Percentiles rank a stretch among this genome's conserved stretches.
Conservation (phyloP, 495 filamentous ascomycete species). For the Lichenothelia convexa region DNA sequence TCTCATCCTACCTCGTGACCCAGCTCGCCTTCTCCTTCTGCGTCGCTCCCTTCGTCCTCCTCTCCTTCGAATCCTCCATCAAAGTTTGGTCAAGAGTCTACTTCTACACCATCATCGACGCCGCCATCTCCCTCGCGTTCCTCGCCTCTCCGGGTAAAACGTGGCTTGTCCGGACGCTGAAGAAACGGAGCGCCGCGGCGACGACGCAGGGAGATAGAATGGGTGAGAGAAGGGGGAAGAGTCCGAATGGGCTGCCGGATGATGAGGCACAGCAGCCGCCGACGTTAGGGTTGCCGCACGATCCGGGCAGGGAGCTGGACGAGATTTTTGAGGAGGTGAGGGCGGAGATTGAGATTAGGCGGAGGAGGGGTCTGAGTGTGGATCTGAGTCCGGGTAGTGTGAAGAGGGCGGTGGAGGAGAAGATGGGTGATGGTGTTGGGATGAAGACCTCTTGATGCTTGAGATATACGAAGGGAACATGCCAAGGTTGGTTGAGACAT, state of each 20-base stretch:
- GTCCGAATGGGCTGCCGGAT: constrained; percentile 18
- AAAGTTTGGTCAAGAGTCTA: constrained; percentile 70
- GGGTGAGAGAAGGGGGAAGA: constrained; percentile 16
- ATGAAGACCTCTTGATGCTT: no score
- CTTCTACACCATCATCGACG: constrained; percentile 63
- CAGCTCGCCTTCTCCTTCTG: constrained; percentile 71
- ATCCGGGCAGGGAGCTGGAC: constrained; percentile 59
- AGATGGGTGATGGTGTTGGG: no score
- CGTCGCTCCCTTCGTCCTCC: constrained; percentile 65
- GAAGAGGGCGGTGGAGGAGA: constrained; percentile 5
- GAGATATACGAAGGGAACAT: no score
- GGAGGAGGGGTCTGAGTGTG: constrained; percentile 24
- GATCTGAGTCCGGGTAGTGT: constrained; percentile 10
- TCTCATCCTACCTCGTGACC: constrained; percentile 59
- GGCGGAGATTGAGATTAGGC: constrained; percentile 44
- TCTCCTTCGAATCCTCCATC: constrained; percentile 47
- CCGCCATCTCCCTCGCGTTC: constrained; percentile 44
- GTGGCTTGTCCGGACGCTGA: constrained; percentile 38
- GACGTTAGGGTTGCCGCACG: constrained; percentile 58
- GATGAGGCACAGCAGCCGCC: no score
- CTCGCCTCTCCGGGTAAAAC: constrained; percentile 63
- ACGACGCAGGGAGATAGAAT: constrained; percentile 5
- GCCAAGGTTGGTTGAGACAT: no score
- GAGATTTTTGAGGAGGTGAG: constrained; percentile 62
- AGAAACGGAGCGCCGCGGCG: constrained; percentile 25